A percentile compares a stretch with the other conserved stretches of the same genome.
Evolutionary conservation across 352 stramenopile species (phyloP).

Genomic region (Phytophthora nicotianae): DNA sequence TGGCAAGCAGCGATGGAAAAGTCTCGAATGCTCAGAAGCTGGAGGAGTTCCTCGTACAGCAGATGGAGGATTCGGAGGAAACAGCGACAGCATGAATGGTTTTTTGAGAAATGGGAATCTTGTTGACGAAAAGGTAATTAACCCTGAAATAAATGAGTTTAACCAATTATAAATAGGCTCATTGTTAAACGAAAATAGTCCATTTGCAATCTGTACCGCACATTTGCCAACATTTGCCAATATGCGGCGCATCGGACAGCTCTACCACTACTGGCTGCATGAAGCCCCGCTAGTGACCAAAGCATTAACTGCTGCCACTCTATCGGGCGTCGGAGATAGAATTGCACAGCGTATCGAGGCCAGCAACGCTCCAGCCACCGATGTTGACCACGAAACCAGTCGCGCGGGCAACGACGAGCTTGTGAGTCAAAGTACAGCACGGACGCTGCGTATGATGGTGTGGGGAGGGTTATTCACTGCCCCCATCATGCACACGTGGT

Average conservation of each 20-base stretch:
- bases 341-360: conserved; percentile 49
- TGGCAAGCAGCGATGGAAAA: conserved; percentile 36
- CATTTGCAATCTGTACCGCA: conserved; percentile 1
- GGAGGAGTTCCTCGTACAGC: conserved; percentile 23
- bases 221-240: conserved; percentile 1
- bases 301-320: conserved; percentile 44
- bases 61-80: conserved; percentile 32
- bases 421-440: conserved; percentile 34
- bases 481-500: conserved; percentile 91
- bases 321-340: conserved; percentile 54
- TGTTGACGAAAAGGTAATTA: neutral
- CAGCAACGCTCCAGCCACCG: neutral
- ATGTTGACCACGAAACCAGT: conserved; percentile 4
- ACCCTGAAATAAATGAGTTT: neutral
- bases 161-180: neutral
- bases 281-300: conserved; percentile 63
- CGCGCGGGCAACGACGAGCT: conserved; percentile 2
- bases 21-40: conserved; percentile 15
- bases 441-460: conserved; percentile 81
- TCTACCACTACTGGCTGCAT: conserved; percentile 54
- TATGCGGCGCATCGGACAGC: conserved; percentile 34
- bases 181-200: neutral
- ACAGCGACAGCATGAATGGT: neutral
- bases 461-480: conserved; percentile 89
- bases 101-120: neutral